Percentiles rank a stretch among this genome's conserved stretches.
Conservation (phyloP, 1,284 basidiomycete species). For the Phylloporus gajari region DNA sequence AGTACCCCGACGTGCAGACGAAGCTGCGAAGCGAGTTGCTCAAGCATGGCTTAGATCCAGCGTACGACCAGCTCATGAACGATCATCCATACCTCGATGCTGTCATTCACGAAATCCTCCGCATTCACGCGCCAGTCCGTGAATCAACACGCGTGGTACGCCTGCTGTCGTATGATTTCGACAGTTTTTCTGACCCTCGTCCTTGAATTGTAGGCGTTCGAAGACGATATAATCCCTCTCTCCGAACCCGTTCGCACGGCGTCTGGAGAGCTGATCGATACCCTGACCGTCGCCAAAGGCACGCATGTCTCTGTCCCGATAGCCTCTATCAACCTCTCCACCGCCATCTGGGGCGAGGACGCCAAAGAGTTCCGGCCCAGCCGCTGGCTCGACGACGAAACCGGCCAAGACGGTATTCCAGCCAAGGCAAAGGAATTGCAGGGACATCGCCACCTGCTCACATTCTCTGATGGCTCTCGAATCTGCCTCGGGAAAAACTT, state of each 20-base stretch:
- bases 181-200: neutral
- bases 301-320: conserved; percentile 54
- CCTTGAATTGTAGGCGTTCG: conserved; percentile 42
- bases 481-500: conserved; percentile 55
- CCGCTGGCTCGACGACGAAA: conserved; percentile 46
- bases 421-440: conserved; percentile 48
- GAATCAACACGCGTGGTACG: conserved; percentile 20
- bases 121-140: conserved; percentile 22
- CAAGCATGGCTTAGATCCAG: conserved; percentile 38
- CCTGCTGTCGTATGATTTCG: neutral
- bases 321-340: conserved; percentile 57
- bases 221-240: conserved; percentile 61
- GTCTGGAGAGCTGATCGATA: conserved; percentile 48
- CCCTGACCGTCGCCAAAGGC: neutral
- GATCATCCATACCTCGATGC: conserved; percentile 48
- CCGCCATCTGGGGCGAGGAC: conserved; percentile 56
- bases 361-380: conserved; percentile 49
- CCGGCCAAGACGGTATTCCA: conserved; percentile 14
- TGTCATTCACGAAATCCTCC: conserved; percentile 39
- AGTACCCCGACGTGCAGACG: conserved; percentile 46
- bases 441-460: conserved; percentile 53
- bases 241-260: conserved; percentile 46
- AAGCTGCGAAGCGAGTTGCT: conserved; percentile 56
- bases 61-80: conserved; percentile 34
- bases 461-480: conserved; percentile 53